A percentile compares a stretch with the other conserved stretches of the same genome.
Evolutionary conservation across 495 filamentous ascomycete species (phyloP).

Genomic region (Parmelia sp.): DNA sequence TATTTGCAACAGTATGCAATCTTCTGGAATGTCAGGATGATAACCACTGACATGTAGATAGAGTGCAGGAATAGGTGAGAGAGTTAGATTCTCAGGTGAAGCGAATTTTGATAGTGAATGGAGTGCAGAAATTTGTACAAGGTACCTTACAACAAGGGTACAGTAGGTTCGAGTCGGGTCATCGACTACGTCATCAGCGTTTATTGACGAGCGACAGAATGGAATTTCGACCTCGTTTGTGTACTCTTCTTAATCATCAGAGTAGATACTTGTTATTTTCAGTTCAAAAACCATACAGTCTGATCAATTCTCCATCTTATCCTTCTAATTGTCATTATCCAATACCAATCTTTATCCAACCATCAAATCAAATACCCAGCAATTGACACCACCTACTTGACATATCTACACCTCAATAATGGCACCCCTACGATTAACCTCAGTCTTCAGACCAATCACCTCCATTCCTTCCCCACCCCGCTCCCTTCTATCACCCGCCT

Average conservation of each 20-base stretch:
- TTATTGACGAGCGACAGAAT: too few species aligned
- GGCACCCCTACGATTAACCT: conserved; percentile 5
- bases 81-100: too few species aligned
- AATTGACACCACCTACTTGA: background rate
- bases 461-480: conserved; percentile 4
- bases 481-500: background rate
- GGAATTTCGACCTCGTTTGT: too few species aligned
- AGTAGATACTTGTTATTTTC: too few species aligned
- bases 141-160: too few species aligned
- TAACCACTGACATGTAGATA: background rate
- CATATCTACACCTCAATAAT: background rate
- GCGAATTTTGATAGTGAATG: too few species aligned
- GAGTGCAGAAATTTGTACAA: too few species aligned
- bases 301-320: background rate
- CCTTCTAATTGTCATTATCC: too few species aligned
- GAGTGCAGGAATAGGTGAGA: background rate
- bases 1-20: background rate
- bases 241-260: too few species aligned
- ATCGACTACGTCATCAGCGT: conserved; percentile 1
- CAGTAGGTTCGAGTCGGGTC: background rate
- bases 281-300: too few species aligned
- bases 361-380: background rate
- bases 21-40: background rate
- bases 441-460: conserved; percentile 1
- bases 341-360: background rate